Percentiles rank a stretch among this genome's conserved stretches.
These are phyloP conservation scores for Podospora pseudoanserina DNA, from an alignment of 495 filamentous ascomycete genomes.

Conservation along the genomic window DNA sequence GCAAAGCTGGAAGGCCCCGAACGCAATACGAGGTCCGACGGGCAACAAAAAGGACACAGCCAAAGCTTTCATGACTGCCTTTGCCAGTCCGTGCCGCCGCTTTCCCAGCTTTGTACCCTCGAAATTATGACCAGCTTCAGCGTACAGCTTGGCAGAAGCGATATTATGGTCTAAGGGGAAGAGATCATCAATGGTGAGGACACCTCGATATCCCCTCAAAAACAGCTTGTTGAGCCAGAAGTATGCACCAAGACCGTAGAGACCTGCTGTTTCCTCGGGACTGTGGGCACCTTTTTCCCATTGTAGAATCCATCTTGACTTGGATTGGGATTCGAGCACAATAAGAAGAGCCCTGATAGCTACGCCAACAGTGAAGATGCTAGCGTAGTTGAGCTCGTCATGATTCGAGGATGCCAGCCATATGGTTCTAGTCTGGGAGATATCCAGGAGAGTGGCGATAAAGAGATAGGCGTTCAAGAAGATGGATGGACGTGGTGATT, in stretches of 20 bases:
- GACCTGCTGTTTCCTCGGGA: slow-evolving; percentile 58
- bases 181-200: slow-evolving; percentile 22
- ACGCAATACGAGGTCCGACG: slow-evolving; percentile 29
- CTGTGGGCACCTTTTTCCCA: slow-evolving; percentile 27
- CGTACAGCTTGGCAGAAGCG: slow-evolving; percentile 17
- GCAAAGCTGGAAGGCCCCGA: slow-evolving; percentile 52
- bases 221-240: slow-evolving; percentile 29
- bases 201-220: slow-evolving; percentile 19
- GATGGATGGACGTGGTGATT: slow-evolving; percentile 53
- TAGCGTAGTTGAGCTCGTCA: slow-evolving; percentile 30
- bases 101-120: slow-evolving; percentile 13
- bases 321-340: slow-evolving; percentile 53
- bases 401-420: slow-evolving; percentile 47
- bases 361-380: slow-evolving; percentile 47
- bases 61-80: slow-evolving; percentile 21
- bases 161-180: slow-evolving; percentile 33
- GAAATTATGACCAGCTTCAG: slow-evolving; percentile 10
- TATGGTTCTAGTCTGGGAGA: slow-evolving; percentile 52
- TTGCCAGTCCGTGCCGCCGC: slow-evolving; percentile 18
- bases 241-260: slow-evolving; percentile 30
- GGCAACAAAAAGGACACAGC: slow-evolving; percentile 33
- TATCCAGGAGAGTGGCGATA: slow-evolving; percentile 57
- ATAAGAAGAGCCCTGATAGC: slow-evolving; percentile 49
- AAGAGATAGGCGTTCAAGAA: slow-evolving; percentile 60
- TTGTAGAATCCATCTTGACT: slow-evolving; percentile 37